phyloP scores from a whole-genome alignment of 2,329 filamentous ascomycete species.

The Cladophialophora yegresii region DNA sequence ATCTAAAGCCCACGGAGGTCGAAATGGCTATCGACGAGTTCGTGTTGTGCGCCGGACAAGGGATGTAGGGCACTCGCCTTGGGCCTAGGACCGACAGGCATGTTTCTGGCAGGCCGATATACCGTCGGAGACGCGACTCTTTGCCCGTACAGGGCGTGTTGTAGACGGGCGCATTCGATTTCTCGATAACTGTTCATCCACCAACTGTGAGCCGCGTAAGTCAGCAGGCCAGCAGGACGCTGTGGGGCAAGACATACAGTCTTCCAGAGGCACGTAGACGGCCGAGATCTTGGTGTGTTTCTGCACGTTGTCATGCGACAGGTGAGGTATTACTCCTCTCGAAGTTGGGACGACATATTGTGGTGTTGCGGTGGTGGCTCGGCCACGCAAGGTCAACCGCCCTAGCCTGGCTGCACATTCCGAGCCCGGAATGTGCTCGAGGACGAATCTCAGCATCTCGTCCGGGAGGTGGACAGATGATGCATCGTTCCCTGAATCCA shows the following conservation, averaged over 20 bases:
- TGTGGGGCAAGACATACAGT: conserved; percentile 65
- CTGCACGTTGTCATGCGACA: conserved; percentile 79
- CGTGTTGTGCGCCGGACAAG: conserved; percentile 68
- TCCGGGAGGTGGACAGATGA: conserved; percentile 28
- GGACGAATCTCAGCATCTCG: conserved; percentile 45
- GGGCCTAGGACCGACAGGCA: conserved; percentile 72
- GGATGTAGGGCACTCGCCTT: conserved; percentile 73
- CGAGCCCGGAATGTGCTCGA: conserved; percentile 41
- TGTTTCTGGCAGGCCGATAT: conserved; percentile 70
- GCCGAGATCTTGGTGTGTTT: conserved; percentile 67
- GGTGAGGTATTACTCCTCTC: conserved; percentile 79
- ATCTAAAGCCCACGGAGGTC: conserved; percentile 82
- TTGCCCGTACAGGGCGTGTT: conserved; percentile 48
- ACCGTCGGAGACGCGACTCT: conserved; percentile 68
- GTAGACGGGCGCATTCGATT: conserved; percentile 56
- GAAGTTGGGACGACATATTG: conserved; percentile 79
- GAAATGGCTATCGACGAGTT: conserved; percentile 72
- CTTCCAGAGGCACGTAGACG: conserved; percentile 82
- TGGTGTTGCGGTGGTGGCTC: conserved; percentile 74
- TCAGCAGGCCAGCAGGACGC: conserved; percentile 42
- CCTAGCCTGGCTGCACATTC: conserved; percentile 65
- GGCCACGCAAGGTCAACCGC: conserved; percentile 62
- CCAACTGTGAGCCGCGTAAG: conserved; percentile 41
- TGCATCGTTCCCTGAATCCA: conserved; percentile 19
- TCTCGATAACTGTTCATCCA: conserved; percentile 64